Conservation (phyloP, 2,329 filamentous ascomycete genomes). For the Cylindrodendrum hubeiense region DNA sequence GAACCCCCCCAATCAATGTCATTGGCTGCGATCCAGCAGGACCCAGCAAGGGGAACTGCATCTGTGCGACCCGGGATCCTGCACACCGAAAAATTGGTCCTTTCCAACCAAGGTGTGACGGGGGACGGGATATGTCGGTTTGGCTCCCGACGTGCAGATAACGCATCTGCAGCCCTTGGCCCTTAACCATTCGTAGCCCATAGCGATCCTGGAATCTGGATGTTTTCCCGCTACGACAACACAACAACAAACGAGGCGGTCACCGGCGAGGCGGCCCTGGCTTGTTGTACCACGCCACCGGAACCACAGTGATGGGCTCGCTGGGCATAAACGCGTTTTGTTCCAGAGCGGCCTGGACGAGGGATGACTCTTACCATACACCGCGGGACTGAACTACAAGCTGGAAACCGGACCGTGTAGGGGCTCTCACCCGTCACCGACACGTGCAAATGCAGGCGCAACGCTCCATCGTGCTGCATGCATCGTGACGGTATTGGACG, state of each 20-base stretch:
- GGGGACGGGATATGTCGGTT: conserved; percentile 35
- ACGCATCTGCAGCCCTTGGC: conserved; percentile 23
- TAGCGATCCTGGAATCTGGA: conserved; percentile 2
- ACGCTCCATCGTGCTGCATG: conserved; percentile 41
- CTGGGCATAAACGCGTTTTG: conserved; percentile 44
- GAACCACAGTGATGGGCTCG: conserved; percentile 14
- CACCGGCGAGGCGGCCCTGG: conserved; percentile 10
- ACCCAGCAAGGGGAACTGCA: conserved; percentile 8
- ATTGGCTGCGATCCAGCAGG: conserved; percentile 29
- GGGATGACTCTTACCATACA: conserved; percentile 38
- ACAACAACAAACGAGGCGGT: conserved; percentile 13
- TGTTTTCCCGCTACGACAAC: background rate
- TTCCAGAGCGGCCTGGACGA: conserved; percentile 25
- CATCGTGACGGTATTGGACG: conserved; percentile 29
- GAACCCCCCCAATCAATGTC: conserved; percentile 16
- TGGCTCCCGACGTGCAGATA: conserved; percentile 41
- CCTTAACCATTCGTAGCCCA: conserved; percentile 24
- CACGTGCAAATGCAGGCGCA: conserved; percentile 32
- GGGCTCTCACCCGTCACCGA: conserved; percentile 38
- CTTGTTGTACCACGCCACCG: conserved; percentile 26
- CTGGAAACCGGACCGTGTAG: conserved; percentile 19
- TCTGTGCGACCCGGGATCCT: conserved; percentile 22
- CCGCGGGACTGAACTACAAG: conserved; percentile 25
- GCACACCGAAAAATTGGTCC: conserved; percentile 28
- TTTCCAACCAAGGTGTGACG: conserved; percentile 29